A percentile compares a stretch with the other conserved stretches of the same genome.
Conservation (phyloP, 352 stramenopile species). For the Discostella stelligera region DNA sequence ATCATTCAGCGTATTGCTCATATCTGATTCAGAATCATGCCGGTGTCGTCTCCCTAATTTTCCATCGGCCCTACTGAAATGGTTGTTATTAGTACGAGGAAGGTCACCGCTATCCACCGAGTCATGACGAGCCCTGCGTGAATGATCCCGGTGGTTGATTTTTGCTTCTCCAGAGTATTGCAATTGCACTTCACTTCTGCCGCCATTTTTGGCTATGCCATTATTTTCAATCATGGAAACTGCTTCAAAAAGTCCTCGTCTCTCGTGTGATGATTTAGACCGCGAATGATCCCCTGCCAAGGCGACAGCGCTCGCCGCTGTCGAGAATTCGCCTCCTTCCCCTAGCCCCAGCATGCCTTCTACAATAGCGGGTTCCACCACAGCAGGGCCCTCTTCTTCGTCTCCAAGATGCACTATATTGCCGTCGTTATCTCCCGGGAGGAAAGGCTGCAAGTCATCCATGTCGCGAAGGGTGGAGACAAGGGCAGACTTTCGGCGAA, state of each 20-base stretch:
- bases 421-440: constrained; percentile 17
- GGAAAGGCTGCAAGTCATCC: constrained; percentile 23
- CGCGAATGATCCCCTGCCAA: not conserved
- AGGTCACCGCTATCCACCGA: constrained; percentile 9
- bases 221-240: not conserved
- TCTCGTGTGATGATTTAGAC: not conserved
- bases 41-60: not conserved
- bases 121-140: constrained; percentile 20
- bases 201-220: not conserved
- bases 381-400: constrained; percentile 25
- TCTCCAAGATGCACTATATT: constrained; percentile 2
- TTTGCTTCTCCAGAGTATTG: not conserved
- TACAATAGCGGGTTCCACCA: constrained; percentile 3
- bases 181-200: not conserved
- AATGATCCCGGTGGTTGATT: not conserved
- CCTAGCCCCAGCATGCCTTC: not conserved
- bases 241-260: not conserved
- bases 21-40: constrained; percentile 17
- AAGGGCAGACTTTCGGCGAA: not conserved
- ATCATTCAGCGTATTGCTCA: constrained; percentile 1
- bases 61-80: not conserved
- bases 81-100: not conserved
- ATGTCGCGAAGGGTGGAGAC: constrained; percentile 16
- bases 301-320: too few relatives aligned
- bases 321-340: not conserved